Evolutionary conservation across 352 stramenopile species (phyloP).

Genomic region (Phytophthora foliorum): DNA sequence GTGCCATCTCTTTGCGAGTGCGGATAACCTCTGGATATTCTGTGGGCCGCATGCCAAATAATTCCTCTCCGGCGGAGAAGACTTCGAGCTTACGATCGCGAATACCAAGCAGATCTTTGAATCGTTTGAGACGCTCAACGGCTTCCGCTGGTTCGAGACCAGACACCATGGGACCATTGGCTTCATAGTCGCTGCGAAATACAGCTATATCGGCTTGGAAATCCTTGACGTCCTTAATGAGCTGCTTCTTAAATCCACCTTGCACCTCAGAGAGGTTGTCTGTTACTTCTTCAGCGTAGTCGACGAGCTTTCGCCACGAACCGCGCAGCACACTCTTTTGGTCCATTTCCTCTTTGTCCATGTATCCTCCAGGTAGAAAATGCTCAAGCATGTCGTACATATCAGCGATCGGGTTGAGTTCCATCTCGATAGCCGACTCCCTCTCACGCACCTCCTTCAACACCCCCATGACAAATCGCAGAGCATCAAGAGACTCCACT

Average conservation of each 20-base stretch:
- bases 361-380: slow-evolving; percentile 85
- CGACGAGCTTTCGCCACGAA: slow-evolving; percentile 89
- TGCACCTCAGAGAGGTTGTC: slow-evolving; percentile 89
- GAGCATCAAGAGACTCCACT: slow-evolving; percentile 78
- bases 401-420: slow-evolving; percentile 89
- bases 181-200: slow-evolving; percentile 79
- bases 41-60: slow-evolving; percentile 88
- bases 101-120: slow-evolving; percentile 84
- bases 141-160: slow-evolving; percentile 84
- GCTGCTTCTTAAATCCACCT: slow-evolving; percentile 92
- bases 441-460: slow-evolving; percentile 88
- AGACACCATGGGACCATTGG: slow-evolving; percentile 75
- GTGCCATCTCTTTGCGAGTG: slow-evolving; percentile 87
- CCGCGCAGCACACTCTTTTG: slow-evolving; percentile 90
- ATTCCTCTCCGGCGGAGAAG: slow-evolving; percentile 87
- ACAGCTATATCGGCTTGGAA: slow-evolving; percentile 76
- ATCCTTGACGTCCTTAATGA: slow-evolving; percentile 90
- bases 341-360: slow-evolving; percentile 93
- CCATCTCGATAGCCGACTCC: slow-evolving; percentile 91
- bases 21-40: slow-evolving; percentile 87
- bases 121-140: slow-evolving; percentile 86
- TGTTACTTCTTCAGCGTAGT: slow-evolving; percentile 91
- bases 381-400: slow-evolving; percentile 94
- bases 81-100: slow-evolving; percentile 90
- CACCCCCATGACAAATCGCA: slow-evolving; percentile 88